Evolutionary conservation across 108 stramenopile genomes (phyloP).

Genomic region (Asterionellopsis glacialis): DNA sequence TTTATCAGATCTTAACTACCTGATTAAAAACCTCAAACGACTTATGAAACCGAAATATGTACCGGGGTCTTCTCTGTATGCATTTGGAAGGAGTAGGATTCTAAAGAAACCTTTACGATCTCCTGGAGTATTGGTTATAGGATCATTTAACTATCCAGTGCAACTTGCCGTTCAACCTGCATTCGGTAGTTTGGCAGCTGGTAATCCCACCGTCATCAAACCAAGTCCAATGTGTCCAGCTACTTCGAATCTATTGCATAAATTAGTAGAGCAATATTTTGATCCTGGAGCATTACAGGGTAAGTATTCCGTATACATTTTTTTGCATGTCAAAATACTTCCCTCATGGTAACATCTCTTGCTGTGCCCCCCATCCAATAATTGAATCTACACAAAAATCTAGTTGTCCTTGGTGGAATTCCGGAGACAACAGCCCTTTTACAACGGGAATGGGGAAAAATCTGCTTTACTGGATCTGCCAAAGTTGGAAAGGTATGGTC

Average conservation of each 20-base stretch:
- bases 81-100: conserved; percentile 8
- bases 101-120: conserved; percentile 19
- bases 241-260: conserved; percentile 33
- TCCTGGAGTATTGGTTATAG: conserved; percentile 55
- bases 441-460: conserved; percentile 55
- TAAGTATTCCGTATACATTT: neutral
- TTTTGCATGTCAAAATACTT: too few relatives aligned
- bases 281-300: conserved; percentile 37
- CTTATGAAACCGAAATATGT: conserved; percentile 32
- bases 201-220: conserved; percentile 83
- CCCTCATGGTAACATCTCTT: too few relatives aligned
- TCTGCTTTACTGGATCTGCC: conserved; percentile 87
- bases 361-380: neutral
- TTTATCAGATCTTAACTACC: conserved; percentile 20
- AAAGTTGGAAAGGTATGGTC: conserved; percentile 31
- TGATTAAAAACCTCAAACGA: conserved; percentile 19
- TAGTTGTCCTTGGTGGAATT: conserved; percentile 70
- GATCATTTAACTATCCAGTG: conserved; percentile 88
- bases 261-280: conserved; percentile 53
- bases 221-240: conserved; percentile 56
- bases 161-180: conserved; percentile 47
- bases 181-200: conserved; percentile 72
- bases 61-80: conserved; percentile 14
- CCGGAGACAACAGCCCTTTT: conserved; percentile 55
- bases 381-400: neutral